Evolutionary conservation across 345 rosid genomes (phyloP).

Genomic region (Hibiscus syriacus): DNA sequence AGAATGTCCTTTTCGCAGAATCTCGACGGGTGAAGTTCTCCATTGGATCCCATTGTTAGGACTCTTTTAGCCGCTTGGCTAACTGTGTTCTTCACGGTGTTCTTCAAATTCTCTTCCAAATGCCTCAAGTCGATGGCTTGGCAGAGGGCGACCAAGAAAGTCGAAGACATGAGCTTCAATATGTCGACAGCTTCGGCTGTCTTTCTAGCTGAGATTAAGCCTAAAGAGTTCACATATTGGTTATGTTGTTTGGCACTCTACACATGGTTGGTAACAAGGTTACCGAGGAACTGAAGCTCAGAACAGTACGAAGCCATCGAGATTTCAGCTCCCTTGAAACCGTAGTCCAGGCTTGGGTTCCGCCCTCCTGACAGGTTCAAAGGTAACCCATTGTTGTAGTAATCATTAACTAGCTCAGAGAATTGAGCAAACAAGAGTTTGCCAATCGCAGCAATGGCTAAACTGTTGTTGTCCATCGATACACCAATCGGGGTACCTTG

Average conservation of each 20-base stretch:
- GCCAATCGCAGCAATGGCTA: conserved; percentile 62
- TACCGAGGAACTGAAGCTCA: conserved; percentile 63
- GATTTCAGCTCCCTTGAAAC: conserved; percentile 77
- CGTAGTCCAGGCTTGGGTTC: conserved; percentile 65
- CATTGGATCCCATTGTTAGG: conserved; percentile 37
- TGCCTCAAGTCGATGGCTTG: conserved; percentile 72
- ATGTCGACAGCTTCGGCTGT: conserved; percentile 53
- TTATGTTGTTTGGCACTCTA: conserved; percentile 78
- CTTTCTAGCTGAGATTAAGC: conserved; percentile 59
- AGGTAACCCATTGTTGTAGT: conserved; percentile 74
- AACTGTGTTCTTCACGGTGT: conserved; percentile 45
- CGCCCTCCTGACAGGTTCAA: conserved; percentile 56
- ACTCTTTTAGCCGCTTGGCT: conserved; percentile 46
- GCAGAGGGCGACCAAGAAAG: conserved; percentile 56
- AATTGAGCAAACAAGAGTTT: conserved; percentile 77
- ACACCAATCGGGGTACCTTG: conserved; percentile 89
- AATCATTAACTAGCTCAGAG: conserved; percentile 69
- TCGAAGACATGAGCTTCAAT: conserved; percentile 67
- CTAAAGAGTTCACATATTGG: conserved; percentile 72
- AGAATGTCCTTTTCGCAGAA: conserved; percentile 61
- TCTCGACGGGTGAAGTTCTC: conserved; percentile 63
- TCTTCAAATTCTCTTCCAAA: conserved; percentile 59
- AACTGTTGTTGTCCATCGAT: conserved; percentile 67
- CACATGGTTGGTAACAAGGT: conserved; percentile 75
- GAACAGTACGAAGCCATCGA: conserved; percentile 84